A percentile compares a stretch with the other conserved stretches of the same genome.
phyloP scores from a whole-genome alignment of 2,329 filamentous ascomycete genomes.

The Trichocomaceae sp. region DNA sequence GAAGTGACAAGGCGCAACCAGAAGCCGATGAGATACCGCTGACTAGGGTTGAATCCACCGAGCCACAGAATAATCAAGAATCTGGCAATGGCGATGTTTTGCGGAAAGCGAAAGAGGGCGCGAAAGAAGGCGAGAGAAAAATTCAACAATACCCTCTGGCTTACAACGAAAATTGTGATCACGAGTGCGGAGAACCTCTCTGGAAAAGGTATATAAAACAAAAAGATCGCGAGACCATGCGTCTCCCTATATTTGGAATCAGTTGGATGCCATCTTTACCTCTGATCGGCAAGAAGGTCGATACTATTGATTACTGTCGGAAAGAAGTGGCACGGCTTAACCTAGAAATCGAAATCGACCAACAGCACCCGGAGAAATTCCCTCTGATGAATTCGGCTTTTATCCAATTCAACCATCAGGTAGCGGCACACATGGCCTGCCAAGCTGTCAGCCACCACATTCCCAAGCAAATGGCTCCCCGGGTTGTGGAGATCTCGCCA shows the following conservation, averaged over 20 bases:
- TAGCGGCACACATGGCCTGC: constrained; percentile 96
- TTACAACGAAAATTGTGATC: constrained; percentile 55
- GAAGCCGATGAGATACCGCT: constrained; percentile 31
- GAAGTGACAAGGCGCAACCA: constrained; percentile 19
- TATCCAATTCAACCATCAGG: constrained; percentile 96
- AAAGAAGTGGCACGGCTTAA: constrained; percentile 82
- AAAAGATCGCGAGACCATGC: constrained; percentile 79
- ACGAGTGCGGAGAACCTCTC: constrained; percentile 57
- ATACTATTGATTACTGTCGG: constrained; percentile 88
- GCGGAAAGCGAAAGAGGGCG: constrained; percentile 21
- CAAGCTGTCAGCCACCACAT: constrained; percentile 86
- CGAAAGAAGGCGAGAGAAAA: constrained; percentile 22
- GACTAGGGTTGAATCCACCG: constrained; percentile 19
- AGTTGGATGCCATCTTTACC: constrained; percentile 74
- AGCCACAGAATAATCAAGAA: constrained; percentile 9
- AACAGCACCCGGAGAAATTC: constrained; percentile 75
- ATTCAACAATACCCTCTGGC: constrained; percentile 52
- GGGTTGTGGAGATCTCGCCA: constrained; percentile 87
- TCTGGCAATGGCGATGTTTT: not conserved
- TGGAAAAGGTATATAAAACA: constrained; percentile 80
- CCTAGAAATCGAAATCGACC: constrained; percentile 83
- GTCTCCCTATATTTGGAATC: constrained; percentile 56
- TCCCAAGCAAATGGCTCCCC: constrained; percentile 86
- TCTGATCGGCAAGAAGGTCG: constrained; percentile 79
- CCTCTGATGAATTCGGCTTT: constrained; percentile 95